These are phyloP conservation scores for Domatiomyces catenatus DNA, from an alignment of 2,329 filamentous ascomycete species.

Conservation along the genomic window DNA sequence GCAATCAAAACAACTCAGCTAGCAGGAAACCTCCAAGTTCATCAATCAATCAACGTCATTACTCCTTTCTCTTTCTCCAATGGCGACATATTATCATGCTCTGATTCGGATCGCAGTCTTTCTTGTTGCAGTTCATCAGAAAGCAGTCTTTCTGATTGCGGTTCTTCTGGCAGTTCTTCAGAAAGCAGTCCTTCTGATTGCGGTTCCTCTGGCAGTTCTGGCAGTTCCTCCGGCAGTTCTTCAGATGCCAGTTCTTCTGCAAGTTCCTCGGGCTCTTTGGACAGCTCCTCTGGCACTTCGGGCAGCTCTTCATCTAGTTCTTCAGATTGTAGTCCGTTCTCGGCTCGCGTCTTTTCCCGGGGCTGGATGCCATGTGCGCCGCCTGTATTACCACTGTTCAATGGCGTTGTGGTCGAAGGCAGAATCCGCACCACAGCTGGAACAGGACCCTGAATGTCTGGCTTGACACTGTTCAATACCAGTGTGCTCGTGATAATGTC, in stretches of 20 bases:
- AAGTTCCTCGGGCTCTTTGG: no score
- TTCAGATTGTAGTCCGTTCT: neutral
- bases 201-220: no score
- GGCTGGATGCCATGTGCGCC: neutral
- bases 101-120: neutral
- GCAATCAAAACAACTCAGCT: neutral
- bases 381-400: neutral
- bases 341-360: neutral
- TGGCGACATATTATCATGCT: neutral
- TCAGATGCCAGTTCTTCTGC: no score
- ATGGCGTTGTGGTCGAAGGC: neutral
- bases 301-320: no score
- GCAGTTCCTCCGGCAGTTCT: no score
- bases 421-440: neutral
- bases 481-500: neutral
- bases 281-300: no score
- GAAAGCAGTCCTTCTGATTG: no score
- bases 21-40: neutral
- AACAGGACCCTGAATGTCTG: neutral
- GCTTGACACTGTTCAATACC: neutral
- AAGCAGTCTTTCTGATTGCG: no score
- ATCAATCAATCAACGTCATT: neutral
- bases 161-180: no score
- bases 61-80: neutral
- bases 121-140: neutral